A percentile compares a stretch with the other conserved stretches of the same genome.
Evolutionary conservation across 768 basidiomycete genomes (phyloP).

Genomic region (Mycena leptocephala): DNA sequence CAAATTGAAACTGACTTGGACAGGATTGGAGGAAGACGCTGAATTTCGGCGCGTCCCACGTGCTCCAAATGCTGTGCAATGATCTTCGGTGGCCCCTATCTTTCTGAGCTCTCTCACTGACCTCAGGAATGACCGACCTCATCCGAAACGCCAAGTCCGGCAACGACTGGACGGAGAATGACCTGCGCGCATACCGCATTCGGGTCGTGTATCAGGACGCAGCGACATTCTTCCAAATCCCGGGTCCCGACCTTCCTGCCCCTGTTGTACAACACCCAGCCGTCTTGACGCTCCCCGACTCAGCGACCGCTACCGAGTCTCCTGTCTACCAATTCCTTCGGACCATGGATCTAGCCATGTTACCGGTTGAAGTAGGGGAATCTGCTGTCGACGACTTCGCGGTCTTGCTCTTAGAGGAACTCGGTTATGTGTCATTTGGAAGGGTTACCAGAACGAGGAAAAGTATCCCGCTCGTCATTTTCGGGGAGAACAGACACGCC

Average conservation of each 20-base stretch:
- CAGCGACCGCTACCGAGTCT: slow-evolving; percentile 18
- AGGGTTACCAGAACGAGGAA: slow-evolving; percentile 41
- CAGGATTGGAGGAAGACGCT: too few relatives aligned
- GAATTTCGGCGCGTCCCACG: too few relatives aligned
- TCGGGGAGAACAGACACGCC: slow-evolving; percentile 42
- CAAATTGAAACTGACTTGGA: too few relatives aligned
- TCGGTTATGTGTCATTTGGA: slow-evolving; percentile 40
- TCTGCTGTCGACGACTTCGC: slow-evolving; percentile 55
- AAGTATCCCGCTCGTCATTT: slow-evolving; percentile 45
- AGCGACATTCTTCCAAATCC: slow-evolving; percentile 43
- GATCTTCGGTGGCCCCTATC: not conserved
- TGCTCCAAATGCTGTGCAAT: not conserved
- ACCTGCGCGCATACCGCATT: slow-evolving; percentile 45
- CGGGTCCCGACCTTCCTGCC: slow-evolving; percentile 33
- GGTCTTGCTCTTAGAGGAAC: slow-evolving; percentile 42
- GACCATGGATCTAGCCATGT: slow-evolving; percentile 42
- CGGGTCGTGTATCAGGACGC: slow-evolving; percentile 37
- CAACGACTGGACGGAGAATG: slow-evolving; percentile 34
- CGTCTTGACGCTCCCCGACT: slow-evolving; percentile 7
- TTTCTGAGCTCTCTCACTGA: not conserved
- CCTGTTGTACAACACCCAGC: slow-evolving; percentile 31
- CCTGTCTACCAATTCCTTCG: slow-evolving; percentile 31
- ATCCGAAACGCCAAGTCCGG: slow-evolving; percentile 10
- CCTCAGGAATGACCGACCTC: not conserved
- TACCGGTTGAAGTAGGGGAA: slow-evolving; percentile 37